phyloP scores from a whole-genome alignment of 106 monocot genomes.

The Ottelia alismoides region DNA sequence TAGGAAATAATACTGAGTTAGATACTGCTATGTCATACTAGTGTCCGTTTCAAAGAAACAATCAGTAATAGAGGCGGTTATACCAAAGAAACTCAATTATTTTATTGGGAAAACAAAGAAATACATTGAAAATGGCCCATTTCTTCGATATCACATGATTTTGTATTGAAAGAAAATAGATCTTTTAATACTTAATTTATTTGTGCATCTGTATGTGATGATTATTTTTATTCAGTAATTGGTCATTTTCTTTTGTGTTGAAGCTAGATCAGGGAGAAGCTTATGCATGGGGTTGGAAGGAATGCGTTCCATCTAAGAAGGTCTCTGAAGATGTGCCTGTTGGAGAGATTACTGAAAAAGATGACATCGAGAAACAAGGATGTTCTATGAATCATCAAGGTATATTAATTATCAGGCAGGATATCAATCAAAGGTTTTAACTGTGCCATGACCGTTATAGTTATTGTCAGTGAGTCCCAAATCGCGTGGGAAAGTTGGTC shows the following conservation, averaged over 20 bases:
- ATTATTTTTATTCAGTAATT: neutral
- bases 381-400: slow-evolving; percentile 42
- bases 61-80: neutral
- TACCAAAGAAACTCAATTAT: neutral
- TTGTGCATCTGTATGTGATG: too few relatives aligned
- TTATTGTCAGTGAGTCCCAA: too few relatives aligned
- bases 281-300: slow-evolving; percentile 99
- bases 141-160: neutral
- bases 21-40: too few relatives aligned
- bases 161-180: neutral
- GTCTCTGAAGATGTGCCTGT: slow-evolving; percentile 27
- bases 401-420: too few relatives aligned
- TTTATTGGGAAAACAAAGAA: neutral
- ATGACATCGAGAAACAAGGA: slow-evolving; percentile 24
- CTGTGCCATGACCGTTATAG: too few relatives aligned
- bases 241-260: neutral
- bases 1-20: too few relatives aligned
- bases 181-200: too few relatives aligned
- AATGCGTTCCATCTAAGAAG: slow-evolving; percentile 83
- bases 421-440: too few relatives aligned
- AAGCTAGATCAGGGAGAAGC: slow-evolving; percentile 60
- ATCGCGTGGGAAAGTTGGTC: too few relatives aligned
- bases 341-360: slow-evolving; percentile 29
- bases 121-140: neutral
- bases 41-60: neutral